Conservation (phyloP, 192 early-diverging fungal genomes). For the Umbelopsis sp. region DNA sequence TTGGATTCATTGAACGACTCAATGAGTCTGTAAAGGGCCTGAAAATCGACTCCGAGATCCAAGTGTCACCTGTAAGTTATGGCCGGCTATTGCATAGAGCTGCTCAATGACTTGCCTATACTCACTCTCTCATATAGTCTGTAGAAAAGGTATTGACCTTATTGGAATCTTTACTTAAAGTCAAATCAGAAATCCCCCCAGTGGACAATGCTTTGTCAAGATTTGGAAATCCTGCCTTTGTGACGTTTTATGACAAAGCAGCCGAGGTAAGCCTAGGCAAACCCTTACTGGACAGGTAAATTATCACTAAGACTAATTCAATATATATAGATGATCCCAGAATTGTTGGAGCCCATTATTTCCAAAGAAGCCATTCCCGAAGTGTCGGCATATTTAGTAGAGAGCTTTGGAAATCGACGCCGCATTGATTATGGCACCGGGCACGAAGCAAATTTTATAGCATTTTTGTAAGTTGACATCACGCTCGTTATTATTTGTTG, state of each 20-base stretch:
- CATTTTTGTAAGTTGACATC: conserved; percentile 64
- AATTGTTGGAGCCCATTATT: conserved; percentile 18
- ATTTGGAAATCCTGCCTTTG: conserved; percentile 97
- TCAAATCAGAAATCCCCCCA: conserved; percentile 69
- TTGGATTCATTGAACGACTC: conserved; percentile 71
- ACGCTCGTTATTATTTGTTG: not conserved
- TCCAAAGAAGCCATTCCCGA: conserved; percentile 47
- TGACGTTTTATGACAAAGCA: conserved; percentile 82
- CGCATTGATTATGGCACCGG: conserved; percentile 98
- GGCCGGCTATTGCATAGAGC: not conserved
- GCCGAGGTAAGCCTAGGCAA: conserved; percentile 47
- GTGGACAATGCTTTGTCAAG: conserved; percentile 75
- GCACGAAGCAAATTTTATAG: conserved; percentile 92
- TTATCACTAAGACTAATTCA: not conserved
- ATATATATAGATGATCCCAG: conserved; percentile 21
- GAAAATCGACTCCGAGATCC: conserved; percentile 53
- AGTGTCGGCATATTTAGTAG: conserved; percentile 74
- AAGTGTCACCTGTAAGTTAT: conserved; percentile 54
- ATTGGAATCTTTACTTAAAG: conserved; percentile 65
- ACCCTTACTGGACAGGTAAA: not conserved
- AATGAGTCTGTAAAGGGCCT: conserved; percentile 75
- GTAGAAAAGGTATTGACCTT: conserved; percentile 63
- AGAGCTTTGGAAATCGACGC: conserved; percentile 87
- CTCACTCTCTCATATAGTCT: conserved; percentile 18
- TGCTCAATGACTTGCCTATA: conserved; percentile 1